Evolutionary conservation across 176 grass and related monocot species (phyloP), one percentile per base, ranked within the genome.

Genomic region (Juncus effusus): DNA sequence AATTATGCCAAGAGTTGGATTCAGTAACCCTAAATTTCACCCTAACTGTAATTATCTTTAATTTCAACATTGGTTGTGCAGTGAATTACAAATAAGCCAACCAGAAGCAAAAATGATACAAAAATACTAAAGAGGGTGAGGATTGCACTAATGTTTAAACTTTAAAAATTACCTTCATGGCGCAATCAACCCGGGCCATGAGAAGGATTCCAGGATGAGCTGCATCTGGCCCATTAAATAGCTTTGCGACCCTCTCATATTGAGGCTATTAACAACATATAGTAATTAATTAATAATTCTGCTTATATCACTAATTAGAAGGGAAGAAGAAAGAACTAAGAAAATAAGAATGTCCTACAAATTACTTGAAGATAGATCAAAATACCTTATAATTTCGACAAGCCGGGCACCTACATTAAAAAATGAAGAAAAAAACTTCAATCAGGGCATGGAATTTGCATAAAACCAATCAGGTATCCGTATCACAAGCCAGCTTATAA

Each of bases 361-460:
- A 28, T 28, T 28, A 76, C 6, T 59, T 62, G 13, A 59, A 72
- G 54, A 13, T 3, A 12, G 69, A 36, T 3, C 6, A 47, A 59
- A 45, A 12, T 91, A 97, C 94, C 88, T 99, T 99, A 73, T 90
- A 99, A 78, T 99, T 99, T 84, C 94, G 92, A 73, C 94, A 99
- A 56, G 94, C 94, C 62, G 94, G 94, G 64, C 94, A 99, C 94
- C 94, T 99, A 74, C 16, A 38, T 71, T 2, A 42, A 78, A 62
- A 6, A 57, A 60, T 69, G 37, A 6, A 42, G 51, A 45, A 9
- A 56, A 59, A 69, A 15, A 67, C 4, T 50, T 10, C 36, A 0
- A 13, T 37, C 72, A 55, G 8, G 70, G 8, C 58, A 40, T 60
- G 63, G 44, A 35, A 47, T 47, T 47, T 47, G 44, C 9, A 47